Percentiles rank a stretch among this genome's conserved stretches.
Evolutionary conservation across 768 basidiomycete genomes (phyloP).

Genomic region (Exidia glandulosa): DNA sequence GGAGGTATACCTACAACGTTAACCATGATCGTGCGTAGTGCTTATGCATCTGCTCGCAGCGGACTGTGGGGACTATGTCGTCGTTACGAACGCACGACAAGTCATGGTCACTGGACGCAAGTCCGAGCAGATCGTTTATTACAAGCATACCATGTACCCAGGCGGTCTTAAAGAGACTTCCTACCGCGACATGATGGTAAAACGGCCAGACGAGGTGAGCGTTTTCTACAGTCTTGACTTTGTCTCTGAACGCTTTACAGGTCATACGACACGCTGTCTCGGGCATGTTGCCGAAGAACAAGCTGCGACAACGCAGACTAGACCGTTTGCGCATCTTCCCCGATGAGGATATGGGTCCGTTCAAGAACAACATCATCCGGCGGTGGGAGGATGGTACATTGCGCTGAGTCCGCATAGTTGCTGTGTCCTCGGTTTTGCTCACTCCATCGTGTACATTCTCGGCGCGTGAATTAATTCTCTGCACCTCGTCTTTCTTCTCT

Average conservation of each 20-base stretch:
- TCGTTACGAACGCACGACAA: slow-evolving; percentile 80
- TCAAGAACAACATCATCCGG: slow-evolving; percentile 64
- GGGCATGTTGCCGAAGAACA: slow-evolving; percentile 98
- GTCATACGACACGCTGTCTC: slow-evolving; percentile 93
- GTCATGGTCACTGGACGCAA: slow-evolving; percentile 87
- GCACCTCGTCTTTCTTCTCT: no score
- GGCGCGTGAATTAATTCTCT: no score
- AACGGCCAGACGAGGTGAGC: slow-evolving; percentile 82
- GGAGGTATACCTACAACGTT: slow-evolving; percentile 42
- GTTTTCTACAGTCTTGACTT: neutral
- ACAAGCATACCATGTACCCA: slow-evolving; percentile 85
- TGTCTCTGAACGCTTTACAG: slow-evolving; percentile 28
- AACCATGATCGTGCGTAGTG: neutral
- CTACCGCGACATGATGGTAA: slow-evolving; percentile 72
- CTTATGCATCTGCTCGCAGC: slow-evolving; percentile 33
- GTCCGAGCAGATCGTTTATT: slow-evolving; percentile 73
- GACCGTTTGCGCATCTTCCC: slow-evolving; percentile 85
- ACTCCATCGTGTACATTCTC: no score
- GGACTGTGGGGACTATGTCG: slow-evolving; percentile 96
- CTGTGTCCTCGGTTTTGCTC: no score
- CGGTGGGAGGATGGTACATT: slow-evolving; percentile 50
- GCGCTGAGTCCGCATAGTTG: no score
- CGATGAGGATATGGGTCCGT: slow-evolving; percentile 62
- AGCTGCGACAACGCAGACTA: slow-evolving; percentile 76
- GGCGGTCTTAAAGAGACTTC: slow-evolving; percentile 89